Base-by-base conservation (phyloP, 202 grass and related monocot genomes). In the Bolboschoenoplectus hybrid region DNA sequence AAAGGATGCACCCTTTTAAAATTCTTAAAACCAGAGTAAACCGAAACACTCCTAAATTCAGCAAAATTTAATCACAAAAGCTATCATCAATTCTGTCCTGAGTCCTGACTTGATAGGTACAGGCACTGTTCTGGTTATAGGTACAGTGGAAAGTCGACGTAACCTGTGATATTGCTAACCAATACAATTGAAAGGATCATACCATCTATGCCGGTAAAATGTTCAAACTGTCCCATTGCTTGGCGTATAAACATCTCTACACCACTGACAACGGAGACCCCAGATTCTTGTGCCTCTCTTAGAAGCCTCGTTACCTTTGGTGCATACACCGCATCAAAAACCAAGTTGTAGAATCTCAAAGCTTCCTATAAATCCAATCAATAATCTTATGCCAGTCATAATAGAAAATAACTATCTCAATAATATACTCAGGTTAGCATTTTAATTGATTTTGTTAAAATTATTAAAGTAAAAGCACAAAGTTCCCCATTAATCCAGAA, bases 191-290 rank as follows among this genome's bases (percentile, higher is more conserved):
- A 80, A 32, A 89, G 72, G 14, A 93, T 50, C 45, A 57, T 86
- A 98, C 93, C 97, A 89, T 92, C 66, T 83, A 96, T 87, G 87
- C 86, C 75, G 13, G 91, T 98, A 80, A 98, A 98, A 86, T 6
- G 83, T 89, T 98, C 90, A 83, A 98, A 98, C 80, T 98, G 97
- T 57, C 90, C 89, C 88, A 94, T 89, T 63, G 97, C 93, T 85
- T 96, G 97, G 84, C 97, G 91, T 80, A 94, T 45, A 80, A 98
- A 98, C 97, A 98, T 98, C 82, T 98, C 97, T 51, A 94, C 87
- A 73, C 97, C 97, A 67, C 97, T 98, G 84, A 98, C 92, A 89
- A 90, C 88, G 78, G 89, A 76, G 19, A 89, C 75, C 82, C 93
- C 97, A 79, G 63, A 87, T 84, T 96, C 97, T 84, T 91, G 66